Evolutionary conservation across 495 filamentous ascomycete species (phyloP), one percentile per base, ranked within the genome.

Genomic region (Corynascus novoguineensis): DNA sequence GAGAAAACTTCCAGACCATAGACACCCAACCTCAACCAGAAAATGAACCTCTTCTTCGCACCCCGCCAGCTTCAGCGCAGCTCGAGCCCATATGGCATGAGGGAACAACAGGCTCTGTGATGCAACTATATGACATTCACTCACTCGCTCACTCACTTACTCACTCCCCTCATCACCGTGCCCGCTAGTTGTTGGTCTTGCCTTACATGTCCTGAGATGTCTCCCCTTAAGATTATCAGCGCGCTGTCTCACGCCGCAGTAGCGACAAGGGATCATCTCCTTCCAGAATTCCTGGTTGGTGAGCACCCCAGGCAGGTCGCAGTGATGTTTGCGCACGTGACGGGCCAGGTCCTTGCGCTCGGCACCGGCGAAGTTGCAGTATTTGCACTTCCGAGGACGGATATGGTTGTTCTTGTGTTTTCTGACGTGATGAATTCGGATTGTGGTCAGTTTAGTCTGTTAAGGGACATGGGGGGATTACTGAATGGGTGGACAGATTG

Each of bases 351-450:
- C 50, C 35, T 53, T 53, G 35, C 35, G 25, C 35, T 53, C 35
- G 38, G 50, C 50, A 37, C 50, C 50, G 35, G 35, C 50, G 15
- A 24, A 5, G 24, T 5, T 32, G 50, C 50, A 53, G 37, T 42
- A 53, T 25, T 8, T 5, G 29, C 50, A 53, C n/a, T 53, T 53
- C 21, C 25, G 8, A 17, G 50, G 50, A 10, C 50, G 50, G 24
- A 28, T 53, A 37, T 53, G 50, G 50, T 53, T 53, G 50, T 53
- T 41, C 19, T 29, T 15, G 19, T 53, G 50, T 32, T 53, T 53
- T 11, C 50, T 53, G 50, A n/a, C n/a, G n/a, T n/a, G n/a, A n/a
- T n/a, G n/a, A n/a, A n/a, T n/a, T n/a, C n/a, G n/a, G n/a, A n/a
- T n/a, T n/a, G n/a, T n/a, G n/a, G n/a, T n/a, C n/a, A n/a, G n/a